Percentiles rank a stretch among this genome's conserved stretches.
phyloP scores from a whole-genome alignment of 148 eudicot species.

The Vaccinium myrtillus region DNA sequence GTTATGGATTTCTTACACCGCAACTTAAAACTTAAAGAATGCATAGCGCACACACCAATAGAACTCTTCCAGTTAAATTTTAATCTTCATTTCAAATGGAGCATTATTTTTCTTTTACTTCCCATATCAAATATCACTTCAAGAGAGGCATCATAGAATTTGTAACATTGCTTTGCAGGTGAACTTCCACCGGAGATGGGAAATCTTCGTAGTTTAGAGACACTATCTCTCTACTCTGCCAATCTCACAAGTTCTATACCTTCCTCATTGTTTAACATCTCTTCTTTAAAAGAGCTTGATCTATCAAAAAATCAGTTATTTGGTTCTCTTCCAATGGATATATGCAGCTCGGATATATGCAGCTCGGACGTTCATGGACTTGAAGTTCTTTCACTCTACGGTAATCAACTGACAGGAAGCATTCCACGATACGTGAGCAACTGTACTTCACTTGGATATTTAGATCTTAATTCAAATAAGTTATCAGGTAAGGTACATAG shows the following conservation, averaged over 20 bases:
- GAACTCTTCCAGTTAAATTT: too few relatives aligned
- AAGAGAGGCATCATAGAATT: not conserved
- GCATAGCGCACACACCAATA: too few relatives aligned
- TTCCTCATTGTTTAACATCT: not conserved
- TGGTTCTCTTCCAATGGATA: constrained; percentile 12
- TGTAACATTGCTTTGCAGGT: not conserved
- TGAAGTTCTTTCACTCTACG: too few relatives aligned
- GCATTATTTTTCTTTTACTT: not conserved
- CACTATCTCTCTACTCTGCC: not conserved
- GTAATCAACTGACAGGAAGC: too few relatives aligned
- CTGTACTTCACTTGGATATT: too few relatives aligned
- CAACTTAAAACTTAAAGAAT: too few relatives aligned
- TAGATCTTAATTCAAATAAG: too few relatives aligned
- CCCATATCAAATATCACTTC: not conserved
- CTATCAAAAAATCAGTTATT: not conserved
- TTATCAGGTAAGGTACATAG: too few relatives aligned
- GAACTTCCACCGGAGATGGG: constrained; percentile 15
- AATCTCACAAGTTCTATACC: not conserved
- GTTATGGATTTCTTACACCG: too few relatives aligned
- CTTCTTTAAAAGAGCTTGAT: not conserved
- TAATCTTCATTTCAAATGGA: not conserved
- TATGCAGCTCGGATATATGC: not conserved
- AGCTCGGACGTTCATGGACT: not conserved
- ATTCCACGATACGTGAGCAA: too few relatives aligned
- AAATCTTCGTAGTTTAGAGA: not conserved